phyloP scores from a whole-genome alignment of 2,329 filamentous ascomycete species.

The Ambrosiella cleistominuta region DNA sequence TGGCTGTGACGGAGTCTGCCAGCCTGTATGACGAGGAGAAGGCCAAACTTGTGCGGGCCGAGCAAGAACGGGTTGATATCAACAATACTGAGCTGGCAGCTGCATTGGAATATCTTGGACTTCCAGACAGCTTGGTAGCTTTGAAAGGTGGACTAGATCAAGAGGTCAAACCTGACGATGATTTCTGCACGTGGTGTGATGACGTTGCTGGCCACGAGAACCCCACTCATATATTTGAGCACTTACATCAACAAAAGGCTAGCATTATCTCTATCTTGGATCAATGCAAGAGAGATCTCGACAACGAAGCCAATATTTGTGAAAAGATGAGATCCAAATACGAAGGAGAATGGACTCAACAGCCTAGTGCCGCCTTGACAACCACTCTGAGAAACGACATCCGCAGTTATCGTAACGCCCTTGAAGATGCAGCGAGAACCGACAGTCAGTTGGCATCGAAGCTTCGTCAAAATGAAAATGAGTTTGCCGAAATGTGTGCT shows the following conservation, averaged over 20 bases:
- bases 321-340: slow-evolving; percentile 99
- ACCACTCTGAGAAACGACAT: slow-evolving; percentile 76
- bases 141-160: slow-evolving; percentile 87
- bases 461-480: slow-evolving; percentile 65
- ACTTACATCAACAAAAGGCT: slow-evolving; percentile 59
- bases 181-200: slow-evolving; percentile 86
- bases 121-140: slow-evolving; percentile 77
- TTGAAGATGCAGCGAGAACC: slow-evolving; percentile 76
- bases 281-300: slow-evolving; percentile 67
- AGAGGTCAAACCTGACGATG: slow-evolving; percentile 59
- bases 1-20: slow-evolving; percentile 89
- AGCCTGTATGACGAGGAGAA: slow-evolving; percentile 98
- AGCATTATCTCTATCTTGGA: slow-evolving; percentile 57
- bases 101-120: slow-evolving; percentile 78
- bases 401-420: slow-evolving; percentile 67
- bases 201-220: slow-evolving; percentile 76
- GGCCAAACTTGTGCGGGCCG: slow-evolving; percentile 81
- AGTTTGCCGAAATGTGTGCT: slow-evolving; percentile 88
- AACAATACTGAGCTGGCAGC: slow-evolving; percentile 94
- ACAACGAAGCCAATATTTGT: slow-evolving; percentile 94
- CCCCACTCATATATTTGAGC: slow-evolving; percentile 62
- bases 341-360: slow-evolving; percentile 87
- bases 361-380: slow-evolving; percentile 80
- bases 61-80: slow-evolving; percentile 81
- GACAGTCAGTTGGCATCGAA: slow-evolving; percentile 72